A percentile compares a stretch with the other conserved stretches of the same genome.
phyloP scores from a whole-genome alignment of 768 basidiomycete species.

The Favolaschia claudopus region DNA sequence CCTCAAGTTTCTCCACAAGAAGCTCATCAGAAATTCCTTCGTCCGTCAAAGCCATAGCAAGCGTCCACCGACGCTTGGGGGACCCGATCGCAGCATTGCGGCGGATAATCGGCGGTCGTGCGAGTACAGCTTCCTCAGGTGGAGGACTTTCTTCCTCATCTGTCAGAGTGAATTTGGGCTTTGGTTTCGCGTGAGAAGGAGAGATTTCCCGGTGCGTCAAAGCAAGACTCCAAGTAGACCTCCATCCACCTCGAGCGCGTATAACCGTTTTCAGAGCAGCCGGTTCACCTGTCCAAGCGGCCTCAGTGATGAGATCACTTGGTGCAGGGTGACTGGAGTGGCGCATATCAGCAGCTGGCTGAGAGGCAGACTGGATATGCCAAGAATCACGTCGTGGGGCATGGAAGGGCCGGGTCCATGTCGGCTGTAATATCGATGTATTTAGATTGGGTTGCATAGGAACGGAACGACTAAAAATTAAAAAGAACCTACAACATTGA shows the following conservation, averaged over 20 bases:
- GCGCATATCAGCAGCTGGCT: background rate
- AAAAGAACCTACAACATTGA: constrained; percentile 9
- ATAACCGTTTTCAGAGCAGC: background rate
- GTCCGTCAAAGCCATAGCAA: constrained; percentile 48
- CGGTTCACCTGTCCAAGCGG: constrained; percentile 13
- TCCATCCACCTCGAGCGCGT: constrained; percentile 14
- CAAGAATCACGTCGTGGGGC: constrained; percentile 25
- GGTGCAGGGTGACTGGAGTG: constrained; percentile 4
- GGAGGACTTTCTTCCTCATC: constrained; percentile 15
- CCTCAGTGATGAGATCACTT: constrained; percentile 8
- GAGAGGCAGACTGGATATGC: constrained; percentile 6
- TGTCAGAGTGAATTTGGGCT: constrained; percentile 4
- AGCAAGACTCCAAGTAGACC: constrained; percentile 18
- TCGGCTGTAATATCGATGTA: constrained; percentile 3
- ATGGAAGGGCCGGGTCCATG: constrained; percentile 19
- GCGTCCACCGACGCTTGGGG: constrained; percentile 31
- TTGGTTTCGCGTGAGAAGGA: background rate
- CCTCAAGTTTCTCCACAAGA: constrained; percentile 44
- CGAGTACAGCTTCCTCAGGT: background rate
- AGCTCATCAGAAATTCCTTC: constrained; percentile 47
- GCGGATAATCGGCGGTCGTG: constrained; percentile 12
- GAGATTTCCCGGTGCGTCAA: background rate
- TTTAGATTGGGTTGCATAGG: background rate
- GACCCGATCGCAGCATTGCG: constrained; percentile 6
- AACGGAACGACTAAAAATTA: too few species aligned